Evolutionary conservation across 257 asterid genomes (phyloP).

Genomic region (Echites panduratus): DNA sequence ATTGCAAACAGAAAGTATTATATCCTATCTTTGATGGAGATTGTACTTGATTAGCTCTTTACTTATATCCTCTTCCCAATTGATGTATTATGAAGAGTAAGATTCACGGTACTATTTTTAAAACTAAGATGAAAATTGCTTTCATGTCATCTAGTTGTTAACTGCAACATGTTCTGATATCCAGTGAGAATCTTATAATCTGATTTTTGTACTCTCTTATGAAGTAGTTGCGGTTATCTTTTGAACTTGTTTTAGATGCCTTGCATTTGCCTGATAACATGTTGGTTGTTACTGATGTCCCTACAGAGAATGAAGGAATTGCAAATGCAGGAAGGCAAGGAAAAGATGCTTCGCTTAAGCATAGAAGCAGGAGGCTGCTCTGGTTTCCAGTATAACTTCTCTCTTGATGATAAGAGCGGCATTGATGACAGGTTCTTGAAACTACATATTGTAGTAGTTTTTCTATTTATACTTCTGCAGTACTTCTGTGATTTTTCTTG

Average conservation of each 20-base stretch:
- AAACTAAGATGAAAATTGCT: neutral
- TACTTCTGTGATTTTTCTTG: neutral
- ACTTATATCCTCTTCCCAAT: neutral
- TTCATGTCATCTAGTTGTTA: neutral
- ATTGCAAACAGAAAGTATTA: no score
- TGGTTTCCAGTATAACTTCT: conserved; percentile 86
- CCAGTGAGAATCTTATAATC: neutral
- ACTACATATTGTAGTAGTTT: no score
- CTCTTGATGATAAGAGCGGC: conserved; percentile 65
- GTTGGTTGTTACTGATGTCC: conserved; percentile 4
- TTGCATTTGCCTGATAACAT: conserved; percentile 5
- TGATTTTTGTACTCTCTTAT: neutral
- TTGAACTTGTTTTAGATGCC: neutral
- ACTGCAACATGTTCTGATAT: neutral
- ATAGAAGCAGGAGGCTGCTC: conserved; percentile 99
- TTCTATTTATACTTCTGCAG: neutral
- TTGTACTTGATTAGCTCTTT: no score
- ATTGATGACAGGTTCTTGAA: conserved; percentile 66
- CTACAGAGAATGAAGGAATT: conserved; percentile 75
- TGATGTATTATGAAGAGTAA: neutral
- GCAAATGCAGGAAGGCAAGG: conserved; percentile 58
- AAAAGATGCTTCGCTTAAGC: conserved; percentile 77
- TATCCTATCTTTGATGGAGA: no score
- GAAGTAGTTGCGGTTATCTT: neutral
- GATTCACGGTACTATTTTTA: neutral